Conservation (phyloP, 2,329 filamentous ascomycete genomes). For the Aspergillus fumigatiaffinis region DNA sequence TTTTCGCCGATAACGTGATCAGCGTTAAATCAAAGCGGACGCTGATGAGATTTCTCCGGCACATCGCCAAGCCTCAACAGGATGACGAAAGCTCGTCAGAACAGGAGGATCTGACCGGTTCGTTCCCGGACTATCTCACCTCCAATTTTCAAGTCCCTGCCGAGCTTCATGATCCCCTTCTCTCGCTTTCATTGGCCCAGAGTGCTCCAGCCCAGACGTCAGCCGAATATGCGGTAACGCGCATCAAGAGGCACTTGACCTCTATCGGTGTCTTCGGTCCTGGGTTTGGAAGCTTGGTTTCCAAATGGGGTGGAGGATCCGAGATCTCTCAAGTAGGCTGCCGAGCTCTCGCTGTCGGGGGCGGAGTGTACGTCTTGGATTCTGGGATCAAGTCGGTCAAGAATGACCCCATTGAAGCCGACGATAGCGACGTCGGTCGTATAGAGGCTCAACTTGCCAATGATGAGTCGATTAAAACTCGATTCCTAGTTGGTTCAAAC, state of each 20-base stretch:
- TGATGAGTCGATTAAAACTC: conserved; percentile 35
- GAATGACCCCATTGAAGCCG: conserved; percentile 7
- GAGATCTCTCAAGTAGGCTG: conserved; percentile 91
- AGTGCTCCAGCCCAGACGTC: conserved; percentile 51
- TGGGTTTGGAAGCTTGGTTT: conserved; percentile 83
- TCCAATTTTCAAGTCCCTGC: conserved; percentile 63
- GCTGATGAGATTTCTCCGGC: conserved; percentile 91
- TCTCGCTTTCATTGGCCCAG: conserved; percentile 72
- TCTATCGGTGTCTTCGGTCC: conserved; percentile 86
- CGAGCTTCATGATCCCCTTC: conserved; percentile 61
- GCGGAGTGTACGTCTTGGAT: conserved; percentile 82
- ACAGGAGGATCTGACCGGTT: conserved; percentile 52
- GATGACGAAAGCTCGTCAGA: conserved; percentile 49
- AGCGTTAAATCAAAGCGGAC: conserved; percentile 76
- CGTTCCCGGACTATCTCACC: conserved; percentile 45
- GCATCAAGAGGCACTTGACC: conserved; percentile 72
- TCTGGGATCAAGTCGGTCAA: conserved; percentile 54
- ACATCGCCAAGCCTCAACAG: conserved; percentile 61
- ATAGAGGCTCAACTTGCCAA: conserved; percentile 32
- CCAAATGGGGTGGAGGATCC: conserved; percentile 87
- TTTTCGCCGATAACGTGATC: conserved; percentile 75
- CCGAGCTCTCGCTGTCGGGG: conserved; percentile 84
- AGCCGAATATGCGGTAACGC: conserved; percentile 65
- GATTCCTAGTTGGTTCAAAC: conserved; percentile 32
- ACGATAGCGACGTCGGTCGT: conserved; percentile 15